Conservation (phyloP, 1,284 basidiomycete species). For the Ganoderma lucidum region DNA sequence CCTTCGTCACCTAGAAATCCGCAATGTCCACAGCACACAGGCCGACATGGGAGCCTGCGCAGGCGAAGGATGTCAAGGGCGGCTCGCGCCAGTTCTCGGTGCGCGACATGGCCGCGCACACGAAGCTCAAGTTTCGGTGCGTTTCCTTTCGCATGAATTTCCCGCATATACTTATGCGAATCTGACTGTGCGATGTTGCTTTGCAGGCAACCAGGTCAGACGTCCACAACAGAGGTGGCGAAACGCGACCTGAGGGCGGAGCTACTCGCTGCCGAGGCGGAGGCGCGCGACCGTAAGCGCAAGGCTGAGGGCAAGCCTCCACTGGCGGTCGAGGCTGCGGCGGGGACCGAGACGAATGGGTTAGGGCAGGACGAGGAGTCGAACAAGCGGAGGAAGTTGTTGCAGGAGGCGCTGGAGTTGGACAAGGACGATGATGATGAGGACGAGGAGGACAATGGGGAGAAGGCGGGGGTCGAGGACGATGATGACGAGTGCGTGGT, state of each 20-base stretch:
- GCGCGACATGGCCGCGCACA: constrained; percentile 91
- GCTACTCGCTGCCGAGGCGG: constrained; percentile 82
- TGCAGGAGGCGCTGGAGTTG: constrained; percentile 85
- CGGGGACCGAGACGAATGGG: neutral
- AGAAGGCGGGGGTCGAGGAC: constrained; percentile 45
- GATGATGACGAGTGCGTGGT: constrained; percentile 57
- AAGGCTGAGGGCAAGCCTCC: constrained; percentile 79
- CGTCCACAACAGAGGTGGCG: constrained; percentile 75
- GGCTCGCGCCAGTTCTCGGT: constrained; percentile 91
- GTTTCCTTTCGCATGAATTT: constrained; percentile 7
- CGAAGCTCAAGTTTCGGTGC: constrained; percentile 94
- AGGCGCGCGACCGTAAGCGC: constrained; percentile 87
- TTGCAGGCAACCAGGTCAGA: constrained; percentile 84
- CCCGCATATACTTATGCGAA: neutral
- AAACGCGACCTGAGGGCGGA: constrained; percentile 86
- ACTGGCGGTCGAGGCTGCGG: constrained; percentile 38
- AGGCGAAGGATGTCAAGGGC: constrained; percentile 86
- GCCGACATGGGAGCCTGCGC: constrained; percentile 90
- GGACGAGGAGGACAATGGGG: constrained; percentile 45
- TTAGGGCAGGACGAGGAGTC: constrained; percentile 38
- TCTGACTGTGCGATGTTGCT: too few species aligned
- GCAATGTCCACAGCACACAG: constrained; percentile 86
- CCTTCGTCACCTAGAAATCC: neutral
- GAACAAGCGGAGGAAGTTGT: constrained; percentile 50
- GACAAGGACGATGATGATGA: constrained; percentile 87